A percentile compares a stretch with the other conserved stretches of the same genome.
phyloP scores from a whole-genome alignment of 495 filamentous ascomycete genomes.

The Sabuloglossum arenarium region DNA sequence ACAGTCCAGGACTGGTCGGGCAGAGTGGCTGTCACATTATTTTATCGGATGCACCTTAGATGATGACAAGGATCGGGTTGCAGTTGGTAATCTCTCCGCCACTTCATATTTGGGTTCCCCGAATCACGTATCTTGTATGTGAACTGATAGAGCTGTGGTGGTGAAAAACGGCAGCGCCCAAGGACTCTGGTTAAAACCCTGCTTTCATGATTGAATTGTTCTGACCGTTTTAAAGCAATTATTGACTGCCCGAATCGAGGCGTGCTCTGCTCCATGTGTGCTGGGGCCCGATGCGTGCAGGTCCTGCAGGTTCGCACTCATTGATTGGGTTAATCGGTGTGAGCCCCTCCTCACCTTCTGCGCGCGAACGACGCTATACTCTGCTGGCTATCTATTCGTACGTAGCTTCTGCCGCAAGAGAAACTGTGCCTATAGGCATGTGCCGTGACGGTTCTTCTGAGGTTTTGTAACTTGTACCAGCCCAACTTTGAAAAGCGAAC shows the following conservation, averaged over 20 bases:
- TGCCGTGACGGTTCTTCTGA: conserved; percentile 1
- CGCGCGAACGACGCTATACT: conserved; percentile 1
- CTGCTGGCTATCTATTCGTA: background rate
- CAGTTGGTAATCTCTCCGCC: background rate
- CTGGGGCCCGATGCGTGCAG: background rate
- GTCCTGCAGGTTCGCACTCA: background rate
- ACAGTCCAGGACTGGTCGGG: background rate
- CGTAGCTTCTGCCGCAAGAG: background rate
- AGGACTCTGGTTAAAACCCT: background rate
- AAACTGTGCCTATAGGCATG: conserved; percentile 3
- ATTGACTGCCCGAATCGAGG: background rate
- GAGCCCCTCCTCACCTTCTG: conserved; percentile 1
- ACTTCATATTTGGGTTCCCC: background rate
- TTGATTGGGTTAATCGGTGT: background rate
- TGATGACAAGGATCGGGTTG: background rate
- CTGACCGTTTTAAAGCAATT: background rate
- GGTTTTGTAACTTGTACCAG: conserved; percentile 1
- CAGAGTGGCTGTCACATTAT: background rate
- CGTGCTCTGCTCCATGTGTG: background rate
- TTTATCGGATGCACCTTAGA: background rate
- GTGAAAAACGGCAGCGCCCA: background rate
- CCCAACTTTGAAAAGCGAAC: background rate
- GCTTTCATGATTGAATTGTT: background rate
- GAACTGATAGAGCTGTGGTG: background rate
- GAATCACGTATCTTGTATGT: background rate